Evolutionary conservation across 2,329 filamentous ascomycete genomes (phyloP), one percentile per base, ranked within the genome.

Genomic region (Stachybotrys chartarum): DNA sequence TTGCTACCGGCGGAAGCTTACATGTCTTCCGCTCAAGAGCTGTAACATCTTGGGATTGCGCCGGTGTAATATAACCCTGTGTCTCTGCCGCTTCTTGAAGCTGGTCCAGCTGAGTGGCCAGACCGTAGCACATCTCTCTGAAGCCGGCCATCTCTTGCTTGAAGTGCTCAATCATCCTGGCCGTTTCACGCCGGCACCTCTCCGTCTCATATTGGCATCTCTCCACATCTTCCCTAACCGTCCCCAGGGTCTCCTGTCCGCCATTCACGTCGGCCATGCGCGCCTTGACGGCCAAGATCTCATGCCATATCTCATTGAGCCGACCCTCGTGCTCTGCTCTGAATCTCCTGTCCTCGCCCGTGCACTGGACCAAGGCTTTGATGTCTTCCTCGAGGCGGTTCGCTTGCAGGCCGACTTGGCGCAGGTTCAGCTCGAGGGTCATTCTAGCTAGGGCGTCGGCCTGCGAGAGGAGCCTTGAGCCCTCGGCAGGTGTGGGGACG

Each of bases 351-450:
- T 73, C 64, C 8, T 65, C 55, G 7, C 59, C 57, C 2, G 66
- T 70, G 16, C 54, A 53, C 7, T 44, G 16, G 7, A 66, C 62
- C 7, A 73, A 65, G 17, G 56, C 54, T 7, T 54, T 56, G 31
- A 73, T 55, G 10, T 71, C 65, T 2, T 58, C 58, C 53, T 71
- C 65, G 3, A 72, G 64, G 4, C 63, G 61, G 47, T 66, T 61
- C 1, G 66, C 64, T 51, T 68, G 65, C 24, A 55, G 54, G 31
- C 56, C 53, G 30, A 73, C 57, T 35, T 62, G 56, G 44, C 66
- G 68, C 42, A 73, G 57, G 56, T 65, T 68, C 53, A 73, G 66
- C 59, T 73, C 71, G n/a, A 68, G 59, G 6, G 67, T 72, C 67
- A 73, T 72, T 47, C 58, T 62, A 6, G 71, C 66, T n/a, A 73